phyloP scores from a whole-genome alignment of 352 stramenopile species.

The Aphanomyces stellatus region DNA sequence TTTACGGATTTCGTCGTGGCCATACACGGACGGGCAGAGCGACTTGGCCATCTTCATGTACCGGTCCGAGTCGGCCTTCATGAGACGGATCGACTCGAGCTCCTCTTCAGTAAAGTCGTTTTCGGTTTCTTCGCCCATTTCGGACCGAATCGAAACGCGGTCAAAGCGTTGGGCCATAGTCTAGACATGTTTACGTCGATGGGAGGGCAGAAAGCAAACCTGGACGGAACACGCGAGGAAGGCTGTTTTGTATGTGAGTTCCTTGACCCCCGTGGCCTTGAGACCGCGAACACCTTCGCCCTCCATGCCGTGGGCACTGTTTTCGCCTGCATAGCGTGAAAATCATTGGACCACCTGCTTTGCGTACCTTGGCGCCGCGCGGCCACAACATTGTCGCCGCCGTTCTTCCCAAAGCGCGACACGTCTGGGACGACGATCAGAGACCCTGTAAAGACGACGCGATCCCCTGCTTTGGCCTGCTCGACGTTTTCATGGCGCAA shows the following conservation, averaged over 20 bases:
- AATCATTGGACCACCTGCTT: no score
- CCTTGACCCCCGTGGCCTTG: constrained; percentile 91
- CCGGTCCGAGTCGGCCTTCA: constrained; percentile 83
- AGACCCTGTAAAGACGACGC: constrained; percentile 91
- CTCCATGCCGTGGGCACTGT: constrained; percentile 71
- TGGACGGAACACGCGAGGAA: constrained; percentile 95
- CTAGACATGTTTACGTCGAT: background rate
- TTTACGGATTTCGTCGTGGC: constrained; percentile 91
- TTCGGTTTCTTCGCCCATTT: constrained; percentile 47
- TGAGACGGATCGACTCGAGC: constrained; percentile 85
- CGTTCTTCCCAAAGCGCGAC: constrained; percentile 75
- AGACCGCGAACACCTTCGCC: constrained; percentile 92
- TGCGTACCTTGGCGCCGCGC: constrained; percentile 27
- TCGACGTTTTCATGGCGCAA: constrained; percentile 98
- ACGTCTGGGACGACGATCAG: constrained; percentile 96
- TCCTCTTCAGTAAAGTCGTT: constrained; percentile 89
- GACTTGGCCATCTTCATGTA: constrained; percentile 93
- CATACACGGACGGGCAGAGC: constrained; percentile 95
- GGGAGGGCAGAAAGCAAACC: background rate
- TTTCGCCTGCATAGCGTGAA: constrained; percentile 52
- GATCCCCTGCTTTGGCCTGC: constrained; percentile 92
- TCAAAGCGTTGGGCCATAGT: constrained; percentile 84
- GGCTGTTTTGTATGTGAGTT: constrained; percentile 97
- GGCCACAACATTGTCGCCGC: constrained; percentile 59
- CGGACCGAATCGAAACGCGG: constrained; percentile 76